A percentile compares a stretch with the other conserved stretches of the same genome.
phyloP scores from a whole-genome alignment of 306 rosid species.

The Quercus alba region DNA sequence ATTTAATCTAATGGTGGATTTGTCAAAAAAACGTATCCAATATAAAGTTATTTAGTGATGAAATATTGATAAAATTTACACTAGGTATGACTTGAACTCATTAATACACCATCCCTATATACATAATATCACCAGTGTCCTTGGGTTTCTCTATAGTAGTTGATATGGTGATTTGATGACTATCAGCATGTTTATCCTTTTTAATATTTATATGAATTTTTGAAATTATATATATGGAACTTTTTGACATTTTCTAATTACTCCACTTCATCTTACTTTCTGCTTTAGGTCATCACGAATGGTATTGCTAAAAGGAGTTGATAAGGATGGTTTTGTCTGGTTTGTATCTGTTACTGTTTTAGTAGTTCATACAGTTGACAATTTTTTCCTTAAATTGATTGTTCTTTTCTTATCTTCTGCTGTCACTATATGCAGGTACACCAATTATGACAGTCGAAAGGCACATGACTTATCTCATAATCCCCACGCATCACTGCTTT shows the following conservation, averaged over 20 bases:
- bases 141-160: neutral
- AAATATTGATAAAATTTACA: no score
- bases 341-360: slow-evolving; percentile 36
- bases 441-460: slow-evolving; percentile 90
- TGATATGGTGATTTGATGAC: neutral
- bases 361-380: slow-evolving; percentile 10
- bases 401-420: slow-evolving; percentile 22
- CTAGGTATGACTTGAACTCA: neutral
- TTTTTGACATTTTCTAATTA: slow-evolving; percentile 22
- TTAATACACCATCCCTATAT: neutral
- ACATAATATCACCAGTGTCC: neutral
- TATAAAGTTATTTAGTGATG: no score
- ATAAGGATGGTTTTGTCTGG: slow-evolving; percentile 93
- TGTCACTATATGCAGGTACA: slow-evolving; percentile 60
- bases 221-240: neutral
- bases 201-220: neutral
- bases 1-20: no score
- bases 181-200: neutral
- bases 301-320: slow-evolving; percentile 87
- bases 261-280: slow-evolving; percentile 21
- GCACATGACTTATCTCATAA: slow-evolving; percentile 70
- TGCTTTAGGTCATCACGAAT: slow-evolving; percentile 81
- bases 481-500: slow-evolving; percentile 84
- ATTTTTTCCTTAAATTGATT: slow-evolving; percentile 15
- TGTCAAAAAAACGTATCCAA: no score